Conservation (phyloP, 768 basidiomycete species). For the Lentinula raphanica region DNA sequence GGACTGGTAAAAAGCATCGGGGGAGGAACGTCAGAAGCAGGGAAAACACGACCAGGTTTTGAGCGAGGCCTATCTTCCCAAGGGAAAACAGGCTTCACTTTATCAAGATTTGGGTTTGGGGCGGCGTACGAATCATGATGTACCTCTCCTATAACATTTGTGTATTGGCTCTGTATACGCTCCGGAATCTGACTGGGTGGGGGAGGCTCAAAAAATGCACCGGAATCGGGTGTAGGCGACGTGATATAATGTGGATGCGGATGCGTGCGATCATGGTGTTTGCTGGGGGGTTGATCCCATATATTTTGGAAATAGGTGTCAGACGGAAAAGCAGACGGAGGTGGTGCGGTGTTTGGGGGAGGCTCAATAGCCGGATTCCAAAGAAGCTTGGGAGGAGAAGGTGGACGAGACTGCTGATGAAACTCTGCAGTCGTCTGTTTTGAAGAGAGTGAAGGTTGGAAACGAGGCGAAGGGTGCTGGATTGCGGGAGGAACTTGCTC, state of each 20-base stretch:
- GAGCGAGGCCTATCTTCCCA: constrained; percentile 82
- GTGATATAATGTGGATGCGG: constrained; percentile 22
- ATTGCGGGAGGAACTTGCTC: constrained; percentile 16
- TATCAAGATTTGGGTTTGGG: constrained; percentile 62
- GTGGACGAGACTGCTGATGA: constrained; percentile 29
- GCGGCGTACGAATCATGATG: constrained; percentile 25
- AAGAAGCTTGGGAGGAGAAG: constrained; percentile 59
- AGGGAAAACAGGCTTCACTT: constrained; percentile 83
- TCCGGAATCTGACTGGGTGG: constrained; percentile 61
- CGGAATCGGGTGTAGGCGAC: constrained; percentile 35
- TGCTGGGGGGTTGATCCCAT: constrained; percentile 68
- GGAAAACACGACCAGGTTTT: constrained; percentile 69
- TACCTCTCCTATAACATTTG: constrained; percentile 51
- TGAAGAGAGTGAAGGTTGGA: constrained; percentile 15
- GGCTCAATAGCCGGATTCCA: constrained; percentile 83
- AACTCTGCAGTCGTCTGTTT: constrained; percentile 17
- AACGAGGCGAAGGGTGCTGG: constrained; percentile 20
- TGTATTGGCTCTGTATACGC: constrained; percentile 71
- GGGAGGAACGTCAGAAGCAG: constrained; percentile 52
- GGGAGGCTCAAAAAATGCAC: constrained; percentile 57
- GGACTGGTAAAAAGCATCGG: constrained; percentile 39
- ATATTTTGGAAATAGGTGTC: constrained; percentile 78
- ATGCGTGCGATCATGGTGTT: constrained; percentile 30
- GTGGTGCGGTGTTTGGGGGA: constrained; percentile 60
- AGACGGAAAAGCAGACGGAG: constrained; percentile 56